These are phyloP conservation scores for Tuber umbilicatum DNA, from an alignment of 495 filamentous ascomycete genomes.

Conservation along the genomic window DNA sequence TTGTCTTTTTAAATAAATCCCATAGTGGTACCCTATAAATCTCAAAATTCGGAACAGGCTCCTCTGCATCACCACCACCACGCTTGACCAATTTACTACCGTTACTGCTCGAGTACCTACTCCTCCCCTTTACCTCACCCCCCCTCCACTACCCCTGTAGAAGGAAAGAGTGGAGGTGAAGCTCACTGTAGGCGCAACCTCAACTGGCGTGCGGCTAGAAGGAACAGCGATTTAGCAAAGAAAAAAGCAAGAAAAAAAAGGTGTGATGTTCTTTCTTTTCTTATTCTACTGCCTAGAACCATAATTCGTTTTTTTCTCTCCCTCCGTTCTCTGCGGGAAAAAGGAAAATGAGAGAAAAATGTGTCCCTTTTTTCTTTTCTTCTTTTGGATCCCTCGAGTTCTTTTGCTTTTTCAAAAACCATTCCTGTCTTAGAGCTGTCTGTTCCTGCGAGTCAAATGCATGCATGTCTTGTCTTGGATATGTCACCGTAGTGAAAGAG, in stretches of 20 bases:
- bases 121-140: slow-evolving; percentile 11
- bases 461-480: slow-evolving; percentile 3
- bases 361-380: background rate
- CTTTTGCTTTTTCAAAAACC: background rate
- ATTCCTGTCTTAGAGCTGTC: background rate
- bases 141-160: slow-evolving; percentile 18
- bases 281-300: background rate
- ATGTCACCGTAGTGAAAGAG: background rate
- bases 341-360: background rate
- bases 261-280: background rate
- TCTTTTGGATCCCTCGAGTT: background rate
- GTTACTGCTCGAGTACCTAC: slow-evolving; percentile 9
- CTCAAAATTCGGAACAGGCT: slow-evolving; percentile 19
- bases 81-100: slow-evolving; percentile 1
- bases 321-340: background rate
- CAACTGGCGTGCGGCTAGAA: background rate
- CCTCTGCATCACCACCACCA: slow-evolving; percentile 32
- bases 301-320: slow-evolving; percentile 1
- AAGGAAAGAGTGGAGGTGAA: background rate
- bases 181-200: background rate
- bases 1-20: slow-evolving; percentile 18
- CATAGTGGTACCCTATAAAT: slow-evolving; percentile 4
- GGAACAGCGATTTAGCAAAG: background rate
- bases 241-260: background rate
- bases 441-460: slow-evolving; percentile 2